Evolutionary conservation across 177 flowering plant genomes (phyloP), one percentile per base, ranked within the genome.

Genomic region (Vitis hybrid): DNA sequence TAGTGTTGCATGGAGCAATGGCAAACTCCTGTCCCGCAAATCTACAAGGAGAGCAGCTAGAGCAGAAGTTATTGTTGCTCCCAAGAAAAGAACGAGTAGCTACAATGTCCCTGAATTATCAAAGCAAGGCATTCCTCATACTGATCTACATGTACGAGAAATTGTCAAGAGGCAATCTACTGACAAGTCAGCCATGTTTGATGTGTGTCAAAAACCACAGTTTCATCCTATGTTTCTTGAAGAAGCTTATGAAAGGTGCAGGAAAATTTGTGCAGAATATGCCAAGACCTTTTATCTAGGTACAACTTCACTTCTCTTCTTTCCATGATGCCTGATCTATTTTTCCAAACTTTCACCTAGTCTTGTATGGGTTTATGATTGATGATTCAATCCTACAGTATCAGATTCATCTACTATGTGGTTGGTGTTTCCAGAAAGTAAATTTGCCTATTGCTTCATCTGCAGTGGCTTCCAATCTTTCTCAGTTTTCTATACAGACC

Each of bases 251-350:
- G 84, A 85, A 19, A 77, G 81, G 35, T 89, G 89, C 73, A 75
- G 82, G 13, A 56, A 74, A 7, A 68, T 89, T 14, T 89, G 90
- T 64, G 83, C 88, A 1, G 93, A 87, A 77, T 83, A 85, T 74
- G 89, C 93, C 24, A 87, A 87, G 79, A 82, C 90, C 19, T 88
- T 87, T 66, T 84, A 85, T 77, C 71, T 89, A 70, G 89, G 90
- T 87, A 8, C 58, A 61, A 18, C 62, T 49, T 14, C 64, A 58
- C 54, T 49, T 56, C 56, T 60, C 46, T 32, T 55, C 40, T 11
- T 24, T 13, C 4, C 49, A 24, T 24, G 46, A 35, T 5, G 8
- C 46, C 46, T 5, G 4, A 35, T 0, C 7, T 1, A 35, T 35
- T 35, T 35, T 35, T 35, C 46, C 0, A 35, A 35, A 6, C 7